Conservation (phyloP, 768 basidiomycete species). For the Lactarius sp. region DNA sequence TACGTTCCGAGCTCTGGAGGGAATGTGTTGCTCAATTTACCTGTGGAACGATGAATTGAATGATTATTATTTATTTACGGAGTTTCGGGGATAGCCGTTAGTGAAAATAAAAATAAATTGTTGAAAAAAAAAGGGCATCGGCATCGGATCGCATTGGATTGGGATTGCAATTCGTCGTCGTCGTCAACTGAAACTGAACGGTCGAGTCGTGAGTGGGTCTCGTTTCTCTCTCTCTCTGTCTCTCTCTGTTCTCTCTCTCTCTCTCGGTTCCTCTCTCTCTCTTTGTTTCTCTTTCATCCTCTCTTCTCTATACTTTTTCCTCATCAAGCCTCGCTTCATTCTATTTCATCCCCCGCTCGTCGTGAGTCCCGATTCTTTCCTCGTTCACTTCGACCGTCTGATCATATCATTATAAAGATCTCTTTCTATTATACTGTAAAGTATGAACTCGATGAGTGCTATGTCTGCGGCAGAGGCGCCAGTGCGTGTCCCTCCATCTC, state of each 20-base stretch:
- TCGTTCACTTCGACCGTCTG: background rate
- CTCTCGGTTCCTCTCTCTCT: constrained; percentile 43
- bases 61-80: constrained; percentile 2
- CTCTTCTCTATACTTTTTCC: constrained; percentile 30
- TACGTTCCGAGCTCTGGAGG: constrained; percentile 81
- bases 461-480: constrained; percentile 74
- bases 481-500: constrained; percentile 39
- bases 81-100: constrained; percentile 24
- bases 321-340: constrained; percentile 23
- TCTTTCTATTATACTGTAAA: constrained; percentile 37
- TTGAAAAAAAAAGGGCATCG: background rate
- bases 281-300: constrained; percentile 42
- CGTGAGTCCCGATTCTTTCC: constrained; percentile 44
- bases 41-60: constrained; percentile 43
- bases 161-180: background rate
- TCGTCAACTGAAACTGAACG: background rate
- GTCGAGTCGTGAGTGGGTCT: constrained; percentile 24
- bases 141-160: constrained; percentile 3
- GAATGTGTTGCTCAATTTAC: constrained; percentile 80
- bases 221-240: constrained; percentile 40
- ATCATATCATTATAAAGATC: constrained; percentile 4
- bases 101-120: constrained; percentile 5
- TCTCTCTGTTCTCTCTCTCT: constrained; percentile 45
- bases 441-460: constrained; percentile 68
- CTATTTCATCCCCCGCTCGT: constrained; percentile 29